Conservation (phyloP, 441 rosid species). For the Corymbia citriodora region DNA sequence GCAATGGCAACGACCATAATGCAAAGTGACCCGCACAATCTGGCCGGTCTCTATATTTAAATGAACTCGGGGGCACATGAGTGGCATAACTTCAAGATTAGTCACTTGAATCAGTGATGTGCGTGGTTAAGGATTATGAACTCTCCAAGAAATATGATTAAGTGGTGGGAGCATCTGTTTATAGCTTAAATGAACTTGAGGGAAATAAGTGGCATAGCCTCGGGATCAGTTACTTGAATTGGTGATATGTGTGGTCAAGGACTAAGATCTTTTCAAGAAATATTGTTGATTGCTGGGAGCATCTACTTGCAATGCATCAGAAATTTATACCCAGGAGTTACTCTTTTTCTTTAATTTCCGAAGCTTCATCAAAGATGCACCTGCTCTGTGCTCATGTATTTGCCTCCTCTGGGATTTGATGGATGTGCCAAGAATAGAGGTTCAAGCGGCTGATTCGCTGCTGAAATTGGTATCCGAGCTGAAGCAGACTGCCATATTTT, state of each 20-base stretch:
- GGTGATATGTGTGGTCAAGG: neutral
- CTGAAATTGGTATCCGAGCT: constrained; percentile 81
- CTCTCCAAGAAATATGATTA: neutral
- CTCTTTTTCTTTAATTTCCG: neutral
- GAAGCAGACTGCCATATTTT: constrained; percentile 82
- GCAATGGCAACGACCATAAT: neutral
- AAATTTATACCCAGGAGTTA: neutral
- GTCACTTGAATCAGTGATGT: neutral
- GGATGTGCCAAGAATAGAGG: constrained; percentile 28
- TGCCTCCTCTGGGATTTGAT: neutral
- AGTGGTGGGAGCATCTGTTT: neutral
- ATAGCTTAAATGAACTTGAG: neutral
- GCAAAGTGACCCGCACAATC: neutral
- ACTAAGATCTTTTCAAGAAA: neutral
- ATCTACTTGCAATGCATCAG: neutral
- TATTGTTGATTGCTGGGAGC: neutral
- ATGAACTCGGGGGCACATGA: neutral
- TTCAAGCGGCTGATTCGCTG: constrained; percentile 86
- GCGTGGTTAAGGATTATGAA: neutral
- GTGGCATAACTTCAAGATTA: neutral
- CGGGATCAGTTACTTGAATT: neutral
- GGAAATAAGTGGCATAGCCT: neutral
- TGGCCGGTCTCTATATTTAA: neutral
- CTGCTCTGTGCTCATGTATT: neutral
- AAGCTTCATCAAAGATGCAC: neutral